Base-by-base conservation (phyloP, 2,329 filamentous ascomycete genomes). In the Apiospora sp. region DNA sequence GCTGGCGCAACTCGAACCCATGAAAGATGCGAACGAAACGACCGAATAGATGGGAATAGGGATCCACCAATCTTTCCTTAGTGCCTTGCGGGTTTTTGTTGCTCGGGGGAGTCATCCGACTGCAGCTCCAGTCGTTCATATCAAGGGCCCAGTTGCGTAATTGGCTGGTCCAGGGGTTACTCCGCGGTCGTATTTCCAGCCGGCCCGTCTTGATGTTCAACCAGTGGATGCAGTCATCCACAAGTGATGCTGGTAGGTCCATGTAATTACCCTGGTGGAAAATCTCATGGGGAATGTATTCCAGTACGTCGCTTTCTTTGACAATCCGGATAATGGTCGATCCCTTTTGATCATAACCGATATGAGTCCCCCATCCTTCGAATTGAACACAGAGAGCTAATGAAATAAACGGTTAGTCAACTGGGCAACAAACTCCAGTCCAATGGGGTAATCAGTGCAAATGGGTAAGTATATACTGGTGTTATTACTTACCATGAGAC, bases 211-310 rank as follows among this genome's bases (percentile, higher is more conserved):
- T 73, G 5, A 78, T 71, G 44, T 79, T 74, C 4, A 92, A 80
- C 90, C 90, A 93, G 74, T 93, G 91, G 0, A 87, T 82, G 69
- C 88, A 92, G 8, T 85, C 80, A 0, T 87, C 78, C 0, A 91
- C 74, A 0, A 93, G 81, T 0, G 83, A 77, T 0, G 75, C 75
- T 0, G 91, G 91, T 0, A 92, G 79, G 74, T 91, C 89, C 48
- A 80, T 84, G 3, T 27, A 73, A 0, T 67, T 22, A 0, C 43
- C 27, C 0, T 75, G 73, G 3, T 73, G 71, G 67, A 87, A 85
- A 0, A 80, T 30, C 0, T 76, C 34, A 0, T 78, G 74, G 0
- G 83, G 82, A 4, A 87, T 75, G 7, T 82, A 77, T 68, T 85
- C 81, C 0, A 83, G 76, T 0, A 83, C 27, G 0, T 71, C 68